phyloP scores from a whole-genome alignment of 1,284 basidiomycete genomes.

The Athelia sp. region DNA sequence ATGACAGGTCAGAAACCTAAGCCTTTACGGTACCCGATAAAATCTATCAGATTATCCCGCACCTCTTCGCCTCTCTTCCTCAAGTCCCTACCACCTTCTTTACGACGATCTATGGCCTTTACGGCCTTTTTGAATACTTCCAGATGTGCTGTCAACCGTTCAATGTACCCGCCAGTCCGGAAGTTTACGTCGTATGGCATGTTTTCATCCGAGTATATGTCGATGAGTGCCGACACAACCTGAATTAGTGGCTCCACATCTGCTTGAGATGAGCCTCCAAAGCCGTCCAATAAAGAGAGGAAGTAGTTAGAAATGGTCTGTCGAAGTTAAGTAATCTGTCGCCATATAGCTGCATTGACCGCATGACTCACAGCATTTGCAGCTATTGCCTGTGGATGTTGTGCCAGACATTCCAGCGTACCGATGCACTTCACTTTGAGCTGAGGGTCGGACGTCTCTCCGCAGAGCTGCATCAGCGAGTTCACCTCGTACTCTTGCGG shows the following conservation, averaged over 20 bases:
- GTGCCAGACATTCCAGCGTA: slow-evolving; percentile 76
- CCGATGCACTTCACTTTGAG: slow-evolving; percentile 78
- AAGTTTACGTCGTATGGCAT: slow-evolving; percentile 83
- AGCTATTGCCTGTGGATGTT: slow-evolving; percentile 57
- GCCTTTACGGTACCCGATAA: slow-evolving; percentile 77
- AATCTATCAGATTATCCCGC: slow-evolving; percentile 83
- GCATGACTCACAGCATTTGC: slow-evolving; percentile 58
- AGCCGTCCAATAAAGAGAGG: slow-evolving; percentile 48
- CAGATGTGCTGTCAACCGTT: slow-evolving; percentile 45
- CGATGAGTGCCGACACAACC: slow-evolving; percentile 82
- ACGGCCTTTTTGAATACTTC: slow-evolving; percentile 58
- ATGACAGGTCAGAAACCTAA: slow-evolving; percentile 36
- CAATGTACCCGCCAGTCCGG: slow-evolving; percentile 51
- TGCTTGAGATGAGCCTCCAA: slow-evolving; percentile 30
- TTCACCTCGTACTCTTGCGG: slow-evolving; percentile 59
- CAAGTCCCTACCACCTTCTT: slow-evolving; percentile 50
- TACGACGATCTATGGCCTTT: slow-evolving; percentile 50
- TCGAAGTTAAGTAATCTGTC: not conserved
- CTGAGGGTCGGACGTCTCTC: slow-evolving; percentile 45
- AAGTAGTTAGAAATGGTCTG: slow-evolving; percentile 69
- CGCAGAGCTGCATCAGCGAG: slow-evolving; percentile 64
- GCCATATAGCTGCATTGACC: slow-evolving; percentile 3
- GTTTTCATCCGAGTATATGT: slow-evolving; percentile 92
- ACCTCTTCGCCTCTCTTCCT: slow-evolving; percentile 65
- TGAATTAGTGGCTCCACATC: slow-evolving; percentile 78